These are phyloP conservation scores for Stramenopiles sp. DNA, from an alignment of 352 stramenopile genomes.

Conservation along the genomic window DNA sequence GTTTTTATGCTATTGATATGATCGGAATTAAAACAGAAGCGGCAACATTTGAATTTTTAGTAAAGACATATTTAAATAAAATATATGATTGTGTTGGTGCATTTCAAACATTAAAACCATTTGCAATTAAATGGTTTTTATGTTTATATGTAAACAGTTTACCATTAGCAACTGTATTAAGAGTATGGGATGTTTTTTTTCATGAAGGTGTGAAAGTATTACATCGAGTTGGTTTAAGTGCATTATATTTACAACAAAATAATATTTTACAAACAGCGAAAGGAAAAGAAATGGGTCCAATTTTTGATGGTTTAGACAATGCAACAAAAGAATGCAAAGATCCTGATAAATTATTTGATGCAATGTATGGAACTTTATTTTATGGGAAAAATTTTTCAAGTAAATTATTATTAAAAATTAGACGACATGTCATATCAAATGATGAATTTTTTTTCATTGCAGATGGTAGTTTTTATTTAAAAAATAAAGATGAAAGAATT, in stretches of 20 bases:
- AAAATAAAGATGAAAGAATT: too few relatives aligned
- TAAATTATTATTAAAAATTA: background rate
- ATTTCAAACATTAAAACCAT: conserved; percentile 50
- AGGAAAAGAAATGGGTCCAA: background rate
- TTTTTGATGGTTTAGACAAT: background rate
- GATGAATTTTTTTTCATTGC: background rate
- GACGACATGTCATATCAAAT: background rate
- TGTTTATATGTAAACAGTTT: conserved; percentile 74
- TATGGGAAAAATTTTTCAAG: background rate
- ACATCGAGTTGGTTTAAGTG: conserved; percentile 45
- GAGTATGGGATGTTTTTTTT: conserved; percentile 68
- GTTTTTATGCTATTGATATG: conserved; percentile 64
- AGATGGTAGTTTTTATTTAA: too few relatives aligned
- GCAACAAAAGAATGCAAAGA: background rate
- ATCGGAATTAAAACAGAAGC: conserved; percentile 59
- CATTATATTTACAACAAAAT: conserved; percentile 50
- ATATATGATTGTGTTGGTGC: conserved; percentile 36
- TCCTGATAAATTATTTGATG: background rate
- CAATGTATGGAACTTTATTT: background rate
- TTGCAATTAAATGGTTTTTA: conserved; percentile 74
- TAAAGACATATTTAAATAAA: conserved; percentile 53
- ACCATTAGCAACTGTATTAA: conserved; percentile 54
- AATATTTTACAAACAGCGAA: background rate
- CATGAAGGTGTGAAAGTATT: conserved; percentile 63
- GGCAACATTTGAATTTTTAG: conserved; percentile 51